Evolutionary conservation across 2,329 filamentous ascomycete genomes (phyloP).

Genomic region (Penicillium glabrum): DNA sequence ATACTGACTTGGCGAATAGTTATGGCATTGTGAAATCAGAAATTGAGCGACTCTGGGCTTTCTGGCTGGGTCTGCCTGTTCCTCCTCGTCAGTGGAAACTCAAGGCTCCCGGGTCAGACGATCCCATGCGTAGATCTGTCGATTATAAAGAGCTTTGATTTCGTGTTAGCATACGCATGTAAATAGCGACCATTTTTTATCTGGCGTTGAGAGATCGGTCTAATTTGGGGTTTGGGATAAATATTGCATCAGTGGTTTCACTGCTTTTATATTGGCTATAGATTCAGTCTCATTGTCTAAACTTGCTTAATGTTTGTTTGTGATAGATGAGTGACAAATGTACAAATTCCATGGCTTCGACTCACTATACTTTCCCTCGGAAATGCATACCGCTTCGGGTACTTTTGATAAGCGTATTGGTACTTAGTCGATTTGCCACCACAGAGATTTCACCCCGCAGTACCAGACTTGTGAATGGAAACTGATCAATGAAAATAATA

Average conservation of each 20-base stretch:
- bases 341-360: background rate
- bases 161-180: slow-evolving; percentile 14
- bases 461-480: background rate
- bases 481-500: background rate
- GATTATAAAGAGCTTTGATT: background rate
- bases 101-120: slow-evolving; percentile 36
- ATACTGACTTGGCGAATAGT: slow-evolving; percentile 31
- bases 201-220: slow-evolving; percentile 11
- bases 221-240: slow-evolving; percentile 1
- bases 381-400: background rate
- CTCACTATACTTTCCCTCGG: background rate
- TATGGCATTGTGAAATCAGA: slow-evolving; percentile 56
- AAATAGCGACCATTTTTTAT: slow-evolving; percentile 14
- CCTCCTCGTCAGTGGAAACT: slow-evolving; percentile 58
- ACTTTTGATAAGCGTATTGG: background rate
- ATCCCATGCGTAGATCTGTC: background rate
- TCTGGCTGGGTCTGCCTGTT: slow-evolving; percentile 63
- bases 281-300: background rate
- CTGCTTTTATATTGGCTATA: background rate
- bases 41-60: slow-evolving; percentile 57
- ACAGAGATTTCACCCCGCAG: slow-evolving; percentile 12
- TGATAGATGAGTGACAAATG: background rate
- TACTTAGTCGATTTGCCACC: slow-evolving; percentile 15
- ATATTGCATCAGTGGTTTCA: slow-evolving; percentile 1
- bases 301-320: background rate